Conservation (phyloP, 768 basidiomycete species). For the Kwoniella newhampshirensis region DNA sequence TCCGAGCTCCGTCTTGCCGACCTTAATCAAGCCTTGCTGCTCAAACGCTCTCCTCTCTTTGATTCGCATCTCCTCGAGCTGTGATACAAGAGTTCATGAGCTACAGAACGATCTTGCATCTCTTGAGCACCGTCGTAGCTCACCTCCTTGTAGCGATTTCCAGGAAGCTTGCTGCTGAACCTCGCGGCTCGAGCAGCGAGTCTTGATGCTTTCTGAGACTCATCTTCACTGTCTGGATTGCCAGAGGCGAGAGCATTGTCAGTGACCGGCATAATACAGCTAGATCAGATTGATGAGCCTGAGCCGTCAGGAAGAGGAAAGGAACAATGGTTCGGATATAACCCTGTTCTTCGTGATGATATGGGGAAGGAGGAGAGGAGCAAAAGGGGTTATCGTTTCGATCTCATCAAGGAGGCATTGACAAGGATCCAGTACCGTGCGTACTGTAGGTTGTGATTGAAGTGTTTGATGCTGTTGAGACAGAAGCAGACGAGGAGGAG, state of each 20-base stretch:
- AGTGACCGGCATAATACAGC: constrained; percentile 9
- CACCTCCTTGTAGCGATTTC: constrained; percentile 53
- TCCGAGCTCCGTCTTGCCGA: constrained; percentile 76
- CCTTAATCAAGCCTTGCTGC: constrained; percentile 80
- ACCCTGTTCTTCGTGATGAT: no score
- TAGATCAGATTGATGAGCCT: background rate
- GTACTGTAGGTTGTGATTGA: no score
- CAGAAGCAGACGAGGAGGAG: no score
- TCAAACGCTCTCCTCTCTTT: constrained; percentile 59
- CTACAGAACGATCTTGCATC: background rate
- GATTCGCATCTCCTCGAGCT: constrained; percentile 55
- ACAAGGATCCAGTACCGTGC: no score
- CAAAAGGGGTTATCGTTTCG: no score
- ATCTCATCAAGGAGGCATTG: no score
- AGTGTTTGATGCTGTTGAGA: no score
- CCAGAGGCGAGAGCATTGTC: constrained; percentile 31
- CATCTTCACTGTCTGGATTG: constrained; percentile 38
- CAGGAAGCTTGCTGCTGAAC: constrained; percentile 56
- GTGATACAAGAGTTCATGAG: background rate
- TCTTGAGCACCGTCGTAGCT: constrained; percentile 4
- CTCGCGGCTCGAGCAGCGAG: constrained; percentile 44
- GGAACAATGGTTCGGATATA: no score
- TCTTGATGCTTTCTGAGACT: constrained; percentile 23
- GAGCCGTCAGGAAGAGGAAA: no score
- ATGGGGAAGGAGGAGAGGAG: no score